Base-by-base conservation (phyloP, 495 filamentous ascomycete species). In the Annulohypoxylon bovei region DNA sequence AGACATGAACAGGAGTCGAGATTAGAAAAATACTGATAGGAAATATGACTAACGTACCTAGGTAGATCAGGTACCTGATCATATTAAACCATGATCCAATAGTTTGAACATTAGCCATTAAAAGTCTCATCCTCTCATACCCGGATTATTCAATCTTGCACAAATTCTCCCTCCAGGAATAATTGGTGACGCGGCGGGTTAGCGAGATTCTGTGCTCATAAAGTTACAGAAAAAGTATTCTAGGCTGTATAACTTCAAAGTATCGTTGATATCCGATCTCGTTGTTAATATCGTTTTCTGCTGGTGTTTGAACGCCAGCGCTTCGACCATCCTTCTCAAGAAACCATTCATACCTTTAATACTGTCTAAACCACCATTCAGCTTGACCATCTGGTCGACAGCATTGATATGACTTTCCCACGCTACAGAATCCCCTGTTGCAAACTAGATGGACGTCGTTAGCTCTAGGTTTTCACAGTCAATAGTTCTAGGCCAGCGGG, bases 311-410 rank as follows among this genome's bases (percentile, higher is more conserved):
- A 8, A 42, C 5, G 16, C 25, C 1, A 59, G 37, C 23, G 27
- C 30, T 23, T 62, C 28, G 1, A 61, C 25, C 44, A 62, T 62
- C 11, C n/a, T 7, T 18, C 44, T 49, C 12, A 62, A 39, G 11
- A 50, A 50, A 3, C 58, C 58, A 37, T 62, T 62, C 59, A 62
- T 62, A 22, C 46, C 59, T 9, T 39, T 39, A 22, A 62, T 37
- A 16, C 18, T 62, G 11, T 37, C 32, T 4, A 62, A 37, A 0
- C 58, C 58, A 9, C 58, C 58, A n/a, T 62, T 62, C 6, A 62
- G 6, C 1, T 7, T 37, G 16, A 62, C 44, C 58, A 62, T 50
- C 11, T 62, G 28, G n/a, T 3, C 18, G 20, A 52, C 16, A 39
- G 59, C 44, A 22, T 25, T 22, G 11, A 52, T 39, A 7, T 62